A percentile compares a stretch with the other conserved stretches of the same genome.
Evolutionary conservation across 768 basidiomycete species (phyloP).

Genomic region (Cystofilobasidium capitatum): DNA sequence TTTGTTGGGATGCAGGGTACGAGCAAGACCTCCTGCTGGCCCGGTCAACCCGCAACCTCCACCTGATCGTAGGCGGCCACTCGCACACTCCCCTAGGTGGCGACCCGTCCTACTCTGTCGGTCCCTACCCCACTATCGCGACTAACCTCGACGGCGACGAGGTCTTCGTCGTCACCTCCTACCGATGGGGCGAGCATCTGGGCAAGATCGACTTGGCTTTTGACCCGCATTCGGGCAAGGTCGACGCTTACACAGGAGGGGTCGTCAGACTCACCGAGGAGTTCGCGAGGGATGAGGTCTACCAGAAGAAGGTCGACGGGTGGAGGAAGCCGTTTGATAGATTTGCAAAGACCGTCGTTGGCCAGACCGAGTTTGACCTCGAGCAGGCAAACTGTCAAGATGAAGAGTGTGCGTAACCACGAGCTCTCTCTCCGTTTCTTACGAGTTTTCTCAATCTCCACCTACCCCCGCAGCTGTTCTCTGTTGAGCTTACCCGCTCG

Average conservation of each 20-base stretch:
- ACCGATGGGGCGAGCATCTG: constrained; percentile 46
- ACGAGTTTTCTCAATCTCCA: neutral
- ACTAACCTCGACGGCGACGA: constrained; percentile 45
- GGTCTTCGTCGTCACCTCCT: constrained; percentile 47
- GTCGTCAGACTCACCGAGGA: constrained; percentile 44
- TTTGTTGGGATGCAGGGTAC: neutral
- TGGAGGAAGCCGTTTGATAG: constrained; percentile 44
- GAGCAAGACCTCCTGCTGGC: neutral
- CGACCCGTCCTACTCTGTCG: constrained; percentile 41
- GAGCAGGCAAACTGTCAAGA: constrained; percentile 43
- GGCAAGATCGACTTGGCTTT: constrained; percentile 46
- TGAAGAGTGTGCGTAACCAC: constrained; percentile 40
- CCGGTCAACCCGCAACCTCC: constrained; percentile 36
- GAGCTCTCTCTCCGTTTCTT: neutral
- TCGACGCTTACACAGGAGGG: constrained; percentile 43
- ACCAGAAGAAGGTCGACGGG: constrained; percentile 42
- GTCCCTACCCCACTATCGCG: constrained; percentile 45
- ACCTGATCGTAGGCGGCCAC: constrained; percentile 39
- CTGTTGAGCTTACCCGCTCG: neutral
- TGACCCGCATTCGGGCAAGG: constrained; percentile 39
- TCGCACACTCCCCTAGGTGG: constrained; percentile 45
- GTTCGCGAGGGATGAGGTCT: constrained; percentile 33
- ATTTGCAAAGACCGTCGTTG: constrained; percentile 41
- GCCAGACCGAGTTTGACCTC: constrained; percentile 39
- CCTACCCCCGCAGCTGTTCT: no score